Base-by-base conservation (phyloP, 805 yeast species). In the Metschnikowia henanensis region DNA sequence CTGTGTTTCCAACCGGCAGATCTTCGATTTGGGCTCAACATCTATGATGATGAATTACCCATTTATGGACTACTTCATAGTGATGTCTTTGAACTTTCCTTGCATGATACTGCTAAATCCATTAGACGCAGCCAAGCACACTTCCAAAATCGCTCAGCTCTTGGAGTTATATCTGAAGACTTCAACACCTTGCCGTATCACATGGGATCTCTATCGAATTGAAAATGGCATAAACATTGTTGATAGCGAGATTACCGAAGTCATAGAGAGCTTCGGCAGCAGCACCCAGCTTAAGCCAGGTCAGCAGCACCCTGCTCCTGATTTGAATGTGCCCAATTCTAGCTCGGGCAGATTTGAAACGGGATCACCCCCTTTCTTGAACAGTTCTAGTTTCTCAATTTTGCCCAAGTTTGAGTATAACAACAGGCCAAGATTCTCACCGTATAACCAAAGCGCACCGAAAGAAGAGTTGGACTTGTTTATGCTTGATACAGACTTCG, bases 31-130 rank as follows among this genome's bases (percentile, higher is more conserved):
- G 17, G 32, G 31, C 2, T 10, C 45, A 6, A 25, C 41, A 3
- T 30, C 15, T n/a, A 37, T 39, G n/a, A n/a, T n/a, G n/a, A n/a
- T 44, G n/a, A 39, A 42, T 21, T 54, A 46, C 23, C 54, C 58
- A 3, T 56, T 56, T 43, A 33, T 53, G 32, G 60, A 55, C 39
- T 49, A 55, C 41, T 46, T 41, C 16, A 19, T 53, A 8, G 30
- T 50, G n/a, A 46, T 56, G 51, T 43, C 47, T 18, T 38, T 51
- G 28, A 47, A 49, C 37, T 53, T 55, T 37, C 58, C 59, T 6
- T 35, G 43, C 18, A 56, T 55, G 59, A 39, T 55, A 35, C 44
- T 26, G n/a, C 40, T 48, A 20, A 48, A 47, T 16, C 34, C 43
- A 12, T 28, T 32, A 10, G 51, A 37, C n/a, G 43, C 46, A 12